A percentile compares a stretch with the other conserved stretches of the same genome.
These are phyloP conservation scores for Ceratobasidium sp. DNA, from an alignment of 1,284 basidiomycete genomes.

Conservation along the genomic window DNA sequence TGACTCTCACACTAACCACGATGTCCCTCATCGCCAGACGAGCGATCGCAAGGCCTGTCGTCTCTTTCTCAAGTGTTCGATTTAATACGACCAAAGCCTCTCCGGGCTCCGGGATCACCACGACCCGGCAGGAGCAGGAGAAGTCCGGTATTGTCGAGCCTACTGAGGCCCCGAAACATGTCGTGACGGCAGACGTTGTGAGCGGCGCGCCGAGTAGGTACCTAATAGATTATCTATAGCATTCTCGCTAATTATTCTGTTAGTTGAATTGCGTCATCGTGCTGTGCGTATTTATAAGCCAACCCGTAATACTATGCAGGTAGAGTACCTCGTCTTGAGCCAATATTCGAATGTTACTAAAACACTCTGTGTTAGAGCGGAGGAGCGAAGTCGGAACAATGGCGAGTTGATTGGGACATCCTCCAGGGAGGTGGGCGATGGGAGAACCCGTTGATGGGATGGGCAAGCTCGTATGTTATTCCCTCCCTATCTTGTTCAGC, in stretches of 20 bases:
- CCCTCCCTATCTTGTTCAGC: slow-evolving; percentile 8
- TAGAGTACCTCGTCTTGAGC: slow-evolving; percentile 59
- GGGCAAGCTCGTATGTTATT: slow-evolving; percentile 86
- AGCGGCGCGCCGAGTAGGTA: slow-evolving; percentile 82
- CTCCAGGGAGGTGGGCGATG: slow-evolving; percentile 90
- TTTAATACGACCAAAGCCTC: slow-evolving; percentile 42
- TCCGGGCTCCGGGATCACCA: slow-evolving; percentile 42
- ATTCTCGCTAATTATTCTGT: slow-evolving; percentile 6
- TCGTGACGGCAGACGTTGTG: slow-evolving; percentile 79
- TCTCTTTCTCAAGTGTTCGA: slow-evolving; percentile 26
- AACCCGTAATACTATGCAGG: slow-evolving; percentile 95
- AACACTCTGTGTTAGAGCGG: slow-evolving; percentile 54
- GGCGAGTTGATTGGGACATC: slow-evolving; percentile 96
- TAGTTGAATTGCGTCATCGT: slow-evolving; percentile 88
- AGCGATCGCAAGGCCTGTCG: slow-evolving; percentile 32
- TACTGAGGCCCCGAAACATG: slow-evolving; percentile 60
- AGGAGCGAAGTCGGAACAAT: slow-evolving; percentile 85
- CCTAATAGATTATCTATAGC: neutral
- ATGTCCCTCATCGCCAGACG: slow-evolving; percentile 47
- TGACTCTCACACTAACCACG: slow-evolving; percentile 22
- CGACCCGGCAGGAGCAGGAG: slow-evolving; percentile 41
- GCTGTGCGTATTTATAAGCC: slow-evolving; percentile 94
- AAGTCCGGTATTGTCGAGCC: slow-evolving; percentile 44
- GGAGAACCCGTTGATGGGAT: slow-evolving; percentile 99
- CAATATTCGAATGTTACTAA: neutral